A percentile compares a stretch with the other conserved stretches of the same genome.
These are phyloP conservation scores for Cytospora paraplurivora DNA, from an alignment of 2,329 filamentous ascomycete genomes.

Conservation along the genomic window DNA sequence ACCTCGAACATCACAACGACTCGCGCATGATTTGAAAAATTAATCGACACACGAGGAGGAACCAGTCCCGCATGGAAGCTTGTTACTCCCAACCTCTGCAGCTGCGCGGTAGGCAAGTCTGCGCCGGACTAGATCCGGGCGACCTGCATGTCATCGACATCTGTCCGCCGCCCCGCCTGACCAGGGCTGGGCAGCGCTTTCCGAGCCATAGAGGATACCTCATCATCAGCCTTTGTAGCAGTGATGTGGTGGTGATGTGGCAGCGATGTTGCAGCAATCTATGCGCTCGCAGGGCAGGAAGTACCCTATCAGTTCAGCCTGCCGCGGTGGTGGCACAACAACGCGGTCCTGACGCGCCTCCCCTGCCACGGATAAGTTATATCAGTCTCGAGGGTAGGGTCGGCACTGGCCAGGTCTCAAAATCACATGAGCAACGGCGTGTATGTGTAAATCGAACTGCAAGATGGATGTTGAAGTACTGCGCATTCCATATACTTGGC, in stretches of 20 bases:
- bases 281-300: background rate
- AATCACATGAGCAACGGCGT: background rate
- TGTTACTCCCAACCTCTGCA: constrained; percentile 12
- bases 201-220: background rate
- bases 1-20: background rate
- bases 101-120: constrained; percentile 1
- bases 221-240: background rate
- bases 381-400: background rate
- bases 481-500: background rate
- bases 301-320: background rate
- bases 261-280: background rate
- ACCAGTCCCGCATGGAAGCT: constrained; percentile 15
- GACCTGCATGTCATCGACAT: background rate
- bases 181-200: background rate
- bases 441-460: background rate
- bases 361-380: background rate
- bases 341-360: constrained; percentile 10
- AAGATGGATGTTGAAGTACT: background rate
- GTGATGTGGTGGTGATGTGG: too few relatives aligned
- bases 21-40: background rate
- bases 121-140: background rate
- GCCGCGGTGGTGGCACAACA: background rate
- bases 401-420: background rate
- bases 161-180: background rate
- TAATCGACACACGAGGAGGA: background rate